Conservation (phyloP, 495 filamentous ascomycete species). For the Evernia prunastri region DNA sequence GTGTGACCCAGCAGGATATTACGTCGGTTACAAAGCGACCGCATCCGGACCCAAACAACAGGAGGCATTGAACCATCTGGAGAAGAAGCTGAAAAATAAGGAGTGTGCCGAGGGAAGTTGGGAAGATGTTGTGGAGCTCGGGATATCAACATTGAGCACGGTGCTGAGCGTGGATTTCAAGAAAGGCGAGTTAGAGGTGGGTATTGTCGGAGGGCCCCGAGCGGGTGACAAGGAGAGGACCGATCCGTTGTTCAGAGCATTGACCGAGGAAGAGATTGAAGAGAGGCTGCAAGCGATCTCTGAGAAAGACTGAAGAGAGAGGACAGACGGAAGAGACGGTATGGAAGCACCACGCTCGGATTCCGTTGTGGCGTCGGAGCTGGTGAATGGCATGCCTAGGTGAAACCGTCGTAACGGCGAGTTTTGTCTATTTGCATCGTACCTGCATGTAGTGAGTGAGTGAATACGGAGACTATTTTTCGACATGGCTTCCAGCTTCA, state of each 20-base stretch:
- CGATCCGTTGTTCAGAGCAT: conserved; percentile 69
- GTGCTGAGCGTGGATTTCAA: conserved; percentile 99
- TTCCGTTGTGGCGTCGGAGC: conserved; percentile 11
- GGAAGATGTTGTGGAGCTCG: conserved; percentile 97
- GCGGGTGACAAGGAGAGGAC: conserved; percentile 73
- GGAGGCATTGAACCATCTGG: conserved; percentile 92
- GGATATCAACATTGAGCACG: conserved; percentile 87
- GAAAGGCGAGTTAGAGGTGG: conserved; percentile 96
- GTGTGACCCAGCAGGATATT: conserved; percentile 96
- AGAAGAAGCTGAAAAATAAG: conserved; percentile 99
- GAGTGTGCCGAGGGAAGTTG: conserved; percentile 85
- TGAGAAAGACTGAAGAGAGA: conserved; percentile 79
- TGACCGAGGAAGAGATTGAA: conserved; percentile 97
- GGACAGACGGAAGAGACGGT: not conserved
- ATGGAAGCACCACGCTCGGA: not conserved
- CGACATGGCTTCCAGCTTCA: conserved; percentile 12
- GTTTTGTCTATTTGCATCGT: not conserved
- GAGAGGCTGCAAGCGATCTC: conserved; percentile 94
- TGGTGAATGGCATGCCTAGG: conserved; percentile 5
- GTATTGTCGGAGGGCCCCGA: conserved; percentile 81
- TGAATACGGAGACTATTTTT: not conserved
- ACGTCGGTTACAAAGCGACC: conserved; percentile 95
- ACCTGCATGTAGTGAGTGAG: no score
- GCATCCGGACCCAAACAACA: conserved; percentile 96
- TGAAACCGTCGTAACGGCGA: not conserved